Evolutionary conservation across 768 basidiomycete species (phyloP), one percentile per base, ranked within the genome.

Genomic region (Leccinum variicolor): DNA sequence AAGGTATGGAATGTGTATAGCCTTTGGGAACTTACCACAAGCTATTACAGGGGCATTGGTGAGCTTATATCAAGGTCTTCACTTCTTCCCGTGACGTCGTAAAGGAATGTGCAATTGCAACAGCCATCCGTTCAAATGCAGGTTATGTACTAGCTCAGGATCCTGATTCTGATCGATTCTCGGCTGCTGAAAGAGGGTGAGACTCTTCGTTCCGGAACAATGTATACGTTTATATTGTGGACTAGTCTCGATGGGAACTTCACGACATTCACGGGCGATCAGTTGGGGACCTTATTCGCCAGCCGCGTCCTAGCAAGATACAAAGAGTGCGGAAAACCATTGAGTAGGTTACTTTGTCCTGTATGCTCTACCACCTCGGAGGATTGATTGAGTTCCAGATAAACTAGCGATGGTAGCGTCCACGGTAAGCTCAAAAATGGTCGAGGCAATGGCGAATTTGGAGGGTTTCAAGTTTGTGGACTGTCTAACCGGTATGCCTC

Each of bases 371-470:
- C 55, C 78, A 15, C 74, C 69, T 49, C 4, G 80, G 78, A 67
- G 64, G 55, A 69, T 13, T 74, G 77, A 57, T 69, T 3, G 29
- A 2, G 4, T 75, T 21, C 31, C 76, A 74, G 81, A 81, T 5
- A 86, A 84, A 63, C 75, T 94, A 6, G 91, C 87, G 3, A 90
- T 95, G 84, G 86, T 94, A 6, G 91, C 90, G 5, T 93, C 92
- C 1, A 90, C 91, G 5, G 93, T 95, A 15, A 94, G 91, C 67
- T 93, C 90, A 14, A 94, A 91, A 73, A 92, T 95, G 92, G 73
- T 94, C 7, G 85, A 87, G 65, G 76, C 82, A 2, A 90, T 95
- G 76, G 92, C 92, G 0, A 66, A 74, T 31, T 67, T 67, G 5
- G 92, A 94, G 66, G 91, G 90, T 1, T 94, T 94, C 76, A 84